These are phyloP conservation scores for Proteromonas lacertae DNA, from an alignment of 352 stramenopile species.

Conservation along the genomic window DNA sequence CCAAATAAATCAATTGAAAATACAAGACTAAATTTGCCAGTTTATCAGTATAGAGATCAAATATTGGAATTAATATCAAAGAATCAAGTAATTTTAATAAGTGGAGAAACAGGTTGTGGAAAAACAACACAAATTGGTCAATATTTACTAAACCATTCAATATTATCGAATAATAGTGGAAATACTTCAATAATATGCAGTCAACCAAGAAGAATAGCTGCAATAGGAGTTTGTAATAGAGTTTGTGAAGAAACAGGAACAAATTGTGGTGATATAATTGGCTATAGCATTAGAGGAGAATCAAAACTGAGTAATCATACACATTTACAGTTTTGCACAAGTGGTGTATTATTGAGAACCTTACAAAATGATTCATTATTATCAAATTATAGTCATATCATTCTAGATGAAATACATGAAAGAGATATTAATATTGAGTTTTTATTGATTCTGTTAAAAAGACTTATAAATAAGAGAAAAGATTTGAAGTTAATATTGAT, in stretches of 20 bases:
- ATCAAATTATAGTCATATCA: constrained; percentile 27
- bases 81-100: constrained; percentile 17
- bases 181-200: constrained; percentile 60
- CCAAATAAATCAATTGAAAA: too few relatives aligned
- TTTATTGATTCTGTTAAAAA: constrained; percentile 27
- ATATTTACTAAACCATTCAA: constrained; percentile 43
- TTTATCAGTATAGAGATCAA: constrained; percentile 25
- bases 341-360: constrained; percentile 53
- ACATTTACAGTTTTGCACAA: constrained; percentile 85
- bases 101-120: neutral
- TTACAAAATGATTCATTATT: constrained; percentile 13
- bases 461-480: neutral
- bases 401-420: constrained; percentile 63
- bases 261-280: constrained; percentile 26
- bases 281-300: constrained; percentile 27
- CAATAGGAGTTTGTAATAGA: constrained; percentile 59
- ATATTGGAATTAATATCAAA: constrained; percentile 72
- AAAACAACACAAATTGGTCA: constrained; percentile 65
- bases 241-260: constrained; percentile 55
- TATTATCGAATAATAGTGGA: constrained; percentile 7
- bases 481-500: neutral
- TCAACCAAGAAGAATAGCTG: constrained; percentile 69
- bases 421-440: constrained; percentile 59
- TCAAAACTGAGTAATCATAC: constrained; percentile 28
- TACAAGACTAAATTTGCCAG: constrained; percentile 16